phyloP scores from a whole-genome alignment of 2,329 filamentous ascomycete species.

The Botrytis hyacinthi region DNA sequence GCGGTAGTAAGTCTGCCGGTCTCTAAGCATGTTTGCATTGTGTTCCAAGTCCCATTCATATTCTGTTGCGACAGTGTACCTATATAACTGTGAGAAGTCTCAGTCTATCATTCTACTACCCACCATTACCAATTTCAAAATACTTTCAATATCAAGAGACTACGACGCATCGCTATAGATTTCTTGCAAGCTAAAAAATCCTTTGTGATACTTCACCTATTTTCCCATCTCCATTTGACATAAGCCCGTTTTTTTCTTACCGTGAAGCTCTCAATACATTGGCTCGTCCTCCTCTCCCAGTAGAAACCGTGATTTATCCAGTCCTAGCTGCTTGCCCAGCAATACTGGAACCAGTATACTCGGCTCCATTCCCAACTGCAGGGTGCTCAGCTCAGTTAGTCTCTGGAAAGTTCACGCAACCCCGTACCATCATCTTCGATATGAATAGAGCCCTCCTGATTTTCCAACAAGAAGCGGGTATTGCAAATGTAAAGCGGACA shows the following conservation, averaged over 20 bases:
- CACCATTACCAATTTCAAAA: not conserved
- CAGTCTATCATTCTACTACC: not conserved
- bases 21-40: not conserved
- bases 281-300: not conserved
- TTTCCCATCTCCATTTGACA: not conserved
- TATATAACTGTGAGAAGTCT: not conserved
- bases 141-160: not conserved
- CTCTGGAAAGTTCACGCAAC: conserved; percentile 29
- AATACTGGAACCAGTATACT: conserved; percentile 24
- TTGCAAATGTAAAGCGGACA: conserved; percentile 32
- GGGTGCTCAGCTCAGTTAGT: conserved; percentile 37
- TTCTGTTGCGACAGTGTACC: not conserved
- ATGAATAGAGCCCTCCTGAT: conserved; percentile 36
- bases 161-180: not conserved
- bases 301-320: no score
- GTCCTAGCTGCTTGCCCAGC: not conserved
- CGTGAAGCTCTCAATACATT: not conserved
- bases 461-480: conserved; percentile 33
- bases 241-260: not conserved
- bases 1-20: not conserved
- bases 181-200: not conserved
- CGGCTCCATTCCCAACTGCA: conserved; percentile 28
- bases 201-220: not conserved
- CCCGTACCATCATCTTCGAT: conserved; percentile 39
- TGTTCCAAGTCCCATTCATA: not conserved